Base-by-base conservation (phyloP, 2,329 filamentous ascomycete genomes). In the Ophiosphaerella narmari region DNA sequence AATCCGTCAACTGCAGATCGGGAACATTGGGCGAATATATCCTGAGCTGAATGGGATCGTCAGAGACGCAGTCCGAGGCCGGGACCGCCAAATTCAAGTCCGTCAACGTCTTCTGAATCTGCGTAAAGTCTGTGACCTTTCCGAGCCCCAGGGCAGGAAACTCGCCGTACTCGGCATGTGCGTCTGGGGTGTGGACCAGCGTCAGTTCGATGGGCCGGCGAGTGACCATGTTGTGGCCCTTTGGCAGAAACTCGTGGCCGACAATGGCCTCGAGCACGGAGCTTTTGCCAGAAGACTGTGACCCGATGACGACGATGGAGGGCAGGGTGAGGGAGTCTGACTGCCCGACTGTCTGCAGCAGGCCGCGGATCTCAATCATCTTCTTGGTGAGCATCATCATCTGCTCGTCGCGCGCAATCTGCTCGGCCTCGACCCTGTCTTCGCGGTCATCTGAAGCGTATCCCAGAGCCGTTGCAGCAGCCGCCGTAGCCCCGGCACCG, bases 361-460 rank as follows among this genome's bases (percentile, higher is more conserved):
- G 90, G 60, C 87, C 92, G 60, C 95, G 83, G 49, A 99, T 97
- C 78, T 99, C 94, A 67, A 99, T 99, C 94, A 99, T 99, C 77
- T 97, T 97, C 78, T 94, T 93, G 2, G 95, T 99, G 67, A 99
- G 79, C 61, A 97, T 82, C 94, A 99, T 99, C 93, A 99, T 99
- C 74, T 99, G 94, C 71, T 99, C 94, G 66, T 99, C 94, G 65
- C 86, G 86, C 14, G 91, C 90, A 41, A 82, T 80, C 66, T 89
- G 85, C 48, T 87, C 84, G 16, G 77, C 79, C 7, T 80, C 78
- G 47, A 86, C 80, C 56, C 87, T 84, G 32, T 93, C 80, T 2
- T 85, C 83, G 49, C 87, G 80, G 18, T 90, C 86, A 1, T 86
- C 82, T 48, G 86, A 80, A 16, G 89, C 84, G 63, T 92, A 88